Evolutionary conservation across 495 filamentous ascomycete genomes (phyloP).

Genomic region (Aspergillus mulundensis): DNA sequence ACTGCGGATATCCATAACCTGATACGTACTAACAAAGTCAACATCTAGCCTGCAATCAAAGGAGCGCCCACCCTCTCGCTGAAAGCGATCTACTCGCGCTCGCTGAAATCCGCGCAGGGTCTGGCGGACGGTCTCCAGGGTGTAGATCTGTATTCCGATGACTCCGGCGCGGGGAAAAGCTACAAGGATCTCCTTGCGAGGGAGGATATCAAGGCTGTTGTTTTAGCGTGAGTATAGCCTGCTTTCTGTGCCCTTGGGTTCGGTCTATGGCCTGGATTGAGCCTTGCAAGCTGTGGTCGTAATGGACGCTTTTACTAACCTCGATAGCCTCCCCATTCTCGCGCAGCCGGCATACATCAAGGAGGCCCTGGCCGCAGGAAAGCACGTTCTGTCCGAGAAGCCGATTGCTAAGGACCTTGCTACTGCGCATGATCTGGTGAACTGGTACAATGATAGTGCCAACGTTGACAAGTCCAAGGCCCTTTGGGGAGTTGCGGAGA

Average conservation of each 20-base stretch:
- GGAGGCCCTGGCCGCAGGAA: constrained; percentile 58
- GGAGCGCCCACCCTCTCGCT: constrained; percentile 41
- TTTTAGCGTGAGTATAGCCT: constrained; percentile 53
- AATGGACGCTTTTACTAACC: neutral
- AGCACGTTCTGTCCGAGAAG: constrained; percentile 84
- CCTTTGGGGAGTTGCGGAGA: constrained; percentile 68
- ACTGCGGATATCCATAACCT: neutral
- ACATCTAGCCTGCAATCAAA: constrained; percentile 51
- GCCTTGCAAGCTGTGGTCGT: neutral
- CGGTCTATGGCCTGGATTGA: no score
- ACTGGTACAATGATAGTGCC: constrained; percentile 55
- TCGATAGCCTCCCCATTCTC: constrained; percentile 35
- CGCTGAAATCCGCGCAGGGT: constrained; percentile 46
- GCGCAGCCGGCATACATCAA: constrained; percentile 37
- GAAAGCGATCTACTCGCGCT: constrained; percentile 63
- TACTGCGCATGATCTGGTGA: constrained; percentile 56
- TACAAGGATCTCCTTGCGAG: constrained; percentile 62
- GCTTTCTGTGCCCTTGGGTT: neutral
- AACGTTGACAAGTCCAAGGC: constrained; percentile 44
- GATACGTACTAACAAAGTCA: neutral
- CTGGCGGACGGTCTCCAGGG: constrained; percentile 30
- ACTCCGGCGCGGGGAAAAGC: constrained; percentile 46
- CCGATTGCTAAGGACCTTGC: constrained; percentile 67
- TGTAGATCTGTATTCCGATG: constrained; percentile 59
- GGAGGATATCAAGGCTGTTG: constrained; percentile 62